Evolutionary conservation across 2,329 filamentous ascomycete species (phyloP), one percentile per base, ranked within the genome.

Genomic region (Orbilia quercus): DNA sequence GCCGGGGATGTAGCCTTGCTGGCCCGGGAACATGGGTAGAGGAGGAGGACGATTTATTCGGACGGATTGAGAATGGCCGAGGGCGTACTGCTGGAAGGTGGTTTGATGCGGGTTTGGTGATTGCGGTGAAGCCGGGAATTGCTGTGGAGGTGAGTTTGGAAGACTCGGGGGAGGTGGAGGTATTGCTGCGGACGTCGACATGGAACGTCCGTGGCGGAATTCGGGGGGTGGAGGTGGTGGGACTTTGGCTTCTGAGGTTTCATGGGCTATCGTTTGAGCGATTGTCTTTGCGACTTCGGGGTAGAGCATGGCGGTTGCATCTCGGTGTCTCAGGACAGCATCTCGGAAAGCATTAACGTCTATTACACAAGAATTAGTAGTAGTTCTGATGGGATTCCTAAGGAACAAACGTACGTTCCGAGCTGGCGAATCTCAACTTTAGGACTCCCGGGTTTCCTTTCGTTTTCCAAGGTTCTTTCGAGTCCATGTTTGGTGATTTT

Each of bases 331-430:
- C 42, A 73, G 36, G 18, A 73, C 69, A 7, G 69, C 47, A 6
- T 73, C 69, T 54, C 69, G 69, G 69, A 73, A 73, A n/a, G 60
- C 14, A 36, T 50, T 60, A 9, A 62, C 69, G 18, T 73, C 69
- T 73, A 31, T 31, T 4, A 36, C 20, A 18, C 16, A 48, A 28
- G 23, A 14, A 34, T 71, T 71, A 65, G 67, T n/a, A 5, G 38
- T 16, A 7, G 34, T 34, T 36, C 7, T 36, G 22, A 48, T 28
- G 7, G 16, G 7, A 28, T 23, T 23, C 20, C 28, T 34, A 25
- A 14, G 34, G 18, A 9, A 16, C 25, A 1, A 34, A 28, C 69
- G 16, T 55, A 73, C 69, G 47, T 25, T 73, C 69, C 1, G 60
- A 48, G 31, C 54, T 7, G 9, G 54, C 53, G 23, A 73, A 73